These are phyloP conservation scores for Tephrocybe sp. DNA, from an alignment of 768 basidiomycete species.

Conservation along the genomic window DNA sequence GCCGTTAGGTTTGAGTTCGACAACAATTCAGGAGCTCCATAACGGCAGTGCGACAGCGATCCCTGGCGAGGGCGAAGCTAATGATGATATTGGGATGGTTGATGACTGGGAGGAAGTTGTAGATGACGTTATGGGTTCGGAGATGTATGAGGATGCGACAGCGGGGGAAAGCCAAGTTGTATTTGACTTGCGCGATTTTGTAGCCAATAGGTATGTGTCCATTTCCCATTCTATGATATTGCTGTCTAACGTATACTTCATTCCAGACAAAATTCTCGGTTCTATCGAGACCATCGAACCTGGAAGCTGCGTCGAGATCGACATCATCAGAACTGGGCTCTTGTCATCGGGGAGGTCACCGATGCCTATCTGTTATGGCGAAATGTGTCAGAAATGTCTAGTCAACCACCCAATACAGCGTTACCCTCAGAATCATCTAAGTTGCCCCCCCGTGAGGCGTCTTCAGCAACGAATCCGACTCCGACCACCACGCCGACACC, in stretches of 20 bases:
- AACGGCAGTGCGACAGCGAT: neutral
- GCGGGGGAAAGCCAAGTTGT: neutral
- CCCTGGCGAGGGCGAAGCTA: neutral
- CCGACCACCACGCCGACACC: neutral
- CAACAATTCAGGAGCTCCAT: neutral
- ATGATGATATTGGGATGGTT: too few species aligned
- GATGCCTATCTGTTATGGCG: slow-evolving; percentile 5
- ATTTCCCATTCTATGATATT: neutral
- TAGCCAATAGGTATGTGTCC: neutral
- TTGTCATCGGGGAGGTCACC: slow-evolving; percentile 2
- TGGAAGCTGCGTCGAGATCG: slow-evolving; percentile 8
- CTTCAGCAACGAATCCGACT: too few species aligned
- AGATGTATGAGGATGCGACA: neutral
- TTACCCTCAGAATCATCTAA: neutral
- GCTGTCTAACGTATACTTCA: neutral
- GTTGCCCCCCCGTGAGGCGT: too few species aligned
- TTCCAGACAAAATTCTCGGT: slow-evolving; percentile 3
- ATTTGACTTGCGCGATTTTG: neutral
- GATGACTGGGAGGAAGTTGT: neutral
- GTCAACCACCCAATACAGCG: neutral
- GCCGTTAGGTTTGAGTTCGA: slow-evolving; percentile 1
- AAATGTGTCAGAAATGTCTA: neutral
- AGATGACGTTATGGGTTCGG: neutral
- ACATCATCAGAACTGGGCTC: slow-evolving; percentile 6
- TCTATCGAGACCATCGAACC: slow-evolving; percentile 7